Percentiles rank a stretch among this genome's conserved stretches.
Conservation (phyloP, 1,284 basidiomycete genomes). For the Afroboletus lepidellus region DNA sequence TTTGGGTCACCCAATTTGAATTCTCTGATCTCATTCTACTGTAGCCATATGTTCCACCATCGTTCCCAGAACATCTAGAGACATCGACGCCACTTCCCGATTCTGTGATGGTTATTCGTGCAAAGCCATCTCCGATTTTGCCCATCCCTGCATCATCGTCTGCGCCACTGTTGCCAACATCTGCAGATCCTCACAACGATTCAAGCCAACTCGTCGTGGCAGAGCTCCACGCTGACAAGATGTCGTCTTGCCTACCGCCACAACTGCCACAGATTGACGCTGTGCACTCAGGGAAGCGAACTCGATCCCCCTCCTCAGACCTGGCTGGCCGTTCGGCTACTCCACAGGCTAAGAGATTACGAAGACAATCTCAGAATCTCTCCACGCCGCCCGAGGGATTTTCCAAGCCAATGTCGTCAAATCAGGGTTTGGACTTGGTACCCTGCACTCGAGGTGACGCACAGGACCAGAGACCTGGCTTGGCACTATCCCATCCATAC, state of each 20-base stretch:
- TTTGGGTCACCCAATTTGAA: constrained; percentile 4
- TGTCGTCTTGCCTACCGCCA: constrained; percentile 15
- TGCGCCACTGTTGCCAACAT: constrained; percentile 16
- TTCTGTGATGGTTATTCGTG: constrained; percentile 13
- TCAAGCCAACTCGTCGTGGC: constrained; percentile 1
- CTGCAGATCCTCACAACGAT: constrained; percentile 16
- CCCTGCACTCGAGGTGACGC: constrained; percentile 1
- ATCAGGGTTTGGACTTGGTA: constrained; percentile 3
- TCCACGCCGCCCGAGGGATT: background rate
- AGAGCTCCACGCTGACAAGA: constrained; percentile 8
- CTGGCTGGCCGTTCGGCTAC: constrained; percentile 5
- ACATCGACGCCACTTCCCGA: constrained; percentile 31
- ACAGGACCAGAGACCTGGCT: constrained; percentile 1
- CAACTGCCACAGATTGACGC: constrained; percentile 10
- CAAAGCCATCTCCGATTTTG: constrained; percentile 31
- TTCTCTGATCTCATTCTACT: constrained; percentile 13
- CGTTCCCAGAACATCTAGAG: constrained; percentile 29
- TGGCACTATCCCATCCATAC: background rate
- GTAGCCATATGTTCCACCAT: constrained; percentile 33
- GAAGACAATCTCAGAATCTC: constrained; percentile 5
- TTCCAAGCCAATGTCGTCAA: constrained; percentile 4
- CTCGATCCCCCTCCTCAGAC: constrained; percentile 11
- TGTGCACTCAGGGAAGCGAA: constrained; percentile 20
- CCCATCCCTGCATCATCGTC: constrained; percentile 20
- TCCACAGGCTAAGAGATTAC: constrained; percentile 22